Base-by-base conservation (phyloP, 2,329 filamentous ascomycete genomes). In the Claviceps arundinis region DNA sequence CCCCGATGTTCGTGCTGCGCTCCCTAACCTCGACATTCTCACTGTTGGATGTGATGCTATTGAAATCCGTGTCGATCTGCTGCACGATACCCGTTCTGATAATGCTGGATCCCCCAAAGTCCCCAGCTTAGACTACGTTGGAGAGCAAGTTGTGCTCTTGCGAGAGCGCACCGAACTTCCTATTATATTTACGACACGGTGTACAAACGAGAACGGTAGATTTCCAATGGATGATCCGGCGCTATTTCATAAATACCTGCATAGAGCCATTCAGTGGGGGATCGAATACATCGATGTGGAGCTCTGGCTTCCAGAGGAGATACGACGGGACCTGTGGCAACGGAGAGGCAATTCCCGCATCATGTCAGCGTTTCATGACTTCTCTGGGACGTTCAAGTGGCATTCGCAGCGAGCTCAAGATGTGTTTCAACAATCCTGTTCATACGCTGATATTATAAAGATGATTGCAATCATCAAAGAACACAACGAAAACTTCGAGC, bases 321-420 rank as follows among this genome's bases (percentile, higher is more conserved):
- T 94, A 52, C 76, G 88, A 56, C 74, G 74, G 56, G 76, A 73
- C 54, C 68, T 94, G 9, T 84, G 81, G 50, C 78, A 85, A 58
- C 75, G 79, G 51, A 84, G 84, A 58, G 87, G 87, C 2, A 86
- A 82, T 67, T 91, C 85, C 61, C 85, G 84, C 57, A 89, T 95
- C 66, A 89, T 94, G 72, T 91, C 87, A n/a, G 88, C 89, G 13
- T 93, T 91, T 61, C 89, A 94, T 65, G 88, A 93, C 69, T 91
- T 91, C 62, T 89, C 87, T 0, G 86, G 87, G 1, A 83, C 74
- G 1, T 91, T 91, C 74, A 87, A 84, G 61, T 94, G 88, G 88
- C 84, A 85, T 1, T 87, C 86, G 0, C 69, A 77, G 6, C 77
- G 85, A 58, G 87, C 87, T 1, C 80, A 86, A 60, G 72, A 77